phyloP scores from a whole-genome alignment of 2,329 filamentous ascomycete genomes.

The Harringtonia aguacate region DNA sequence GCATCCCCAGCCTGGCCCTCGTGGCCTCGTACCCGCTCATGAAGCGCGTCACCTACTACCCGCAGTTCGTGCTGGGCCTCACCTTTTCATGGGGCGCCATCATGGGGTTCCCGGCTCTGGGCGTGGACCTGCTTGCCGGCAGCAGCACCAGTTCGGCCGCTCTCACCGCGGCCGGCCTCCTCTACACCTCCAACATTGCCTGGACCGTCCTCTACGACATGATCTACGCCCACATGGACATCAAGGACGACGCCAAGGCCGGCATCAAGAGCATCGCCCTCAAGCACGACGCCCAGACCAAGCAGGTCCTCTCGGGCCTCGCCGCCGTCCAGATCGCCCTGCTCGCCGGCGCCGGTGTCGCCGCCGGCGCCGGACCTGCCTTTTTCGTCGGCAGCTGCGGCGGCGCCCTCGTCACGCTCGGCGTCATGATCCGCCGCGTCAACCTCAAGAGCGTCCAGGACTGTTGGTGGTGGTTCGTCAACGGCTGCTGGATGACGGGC shows the following conservation, averaged over 20 bases:
- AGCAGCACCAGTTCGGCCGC: constrained; percentile 52
- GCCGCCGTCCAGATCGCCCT: constrained; percentile 59
- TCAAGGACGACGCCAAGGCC: constrained; percentile 73
- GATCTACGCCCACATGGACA: constrained; percentile 89
- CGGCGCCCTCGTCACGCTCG: constrained; percentile 49
- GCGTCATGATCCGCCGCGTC: constrained; percentile 56
- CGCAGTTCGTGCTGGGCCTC: constrained; percentile 70
- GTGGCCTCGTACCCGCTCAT: constrained; percentile 72
- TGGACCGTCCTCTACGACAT: constrained; percentile 90
- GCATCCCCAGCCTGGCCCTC: constrained; percentile 60
- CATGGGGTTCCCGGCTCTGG: constrained; percentile 78
- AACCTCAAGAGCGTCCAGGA: constrained; percentile 54
- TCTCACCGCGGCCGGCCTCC: constrained; percentile 51
- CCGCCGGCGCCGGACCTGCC: constrained; percentile 55
- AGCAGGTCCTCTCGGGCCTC: constrained; percentile 60
- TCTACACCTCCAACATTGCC: constrained; percentile 70
- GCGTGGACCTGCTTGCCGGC: constrained; percentile 61
- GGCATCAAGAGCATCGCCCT: constrained; percentile 85
- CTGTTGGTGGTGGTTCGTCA: constrained; percentile 71
- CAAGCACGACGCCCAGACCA: constrained; percentile 67
- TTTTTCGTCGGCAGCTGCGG: constrained; percentile 60
- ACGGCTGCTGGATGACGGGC: constrained; percentile 59
- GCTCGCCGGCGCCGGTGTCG: constrained; percentile 57
- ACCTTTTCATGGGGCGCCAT: constrained; percentile 86
- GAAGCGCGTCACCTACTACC: constrained; percentile 80